Evolutionary conservation across 139 green algal species (phyloP).

Genomic region (Chlorella sp.): DNA sequence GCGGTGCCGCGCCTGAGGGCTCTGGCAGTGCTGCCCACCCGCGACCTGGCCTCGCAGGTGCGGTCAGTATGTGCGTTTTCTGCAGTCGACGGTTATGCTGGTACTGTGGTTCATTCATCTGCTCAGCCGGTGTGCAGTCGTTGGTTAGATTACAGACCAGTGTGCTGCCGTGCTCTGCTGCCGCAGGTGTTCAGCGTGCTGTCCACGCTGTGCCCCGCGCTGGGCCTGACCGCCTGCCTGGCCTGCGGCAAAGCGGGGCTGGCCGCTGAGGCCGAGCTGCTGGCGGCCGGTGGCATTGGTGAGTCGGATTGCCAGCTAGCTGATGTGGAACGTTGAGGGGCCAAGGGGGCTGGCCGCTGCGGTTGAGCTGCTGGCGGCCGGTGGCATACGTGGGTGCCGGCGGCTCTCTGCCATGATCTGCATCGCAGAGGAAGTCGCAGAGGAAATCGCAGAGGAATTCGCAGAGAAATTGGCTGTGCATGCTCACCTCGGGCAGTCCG

Average conservation of each 20-base stretch:
- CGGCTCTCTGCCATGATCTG: too few relatives aligned
- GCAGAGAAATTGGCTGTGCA: too few relatives aligned
- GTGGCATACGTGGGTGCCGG: conserved; percentile 10
- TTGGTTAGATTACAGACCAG: too few relatives aligned
- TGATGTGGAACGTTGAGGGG: background rate
- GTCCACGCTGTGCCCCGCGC: conserved; percentile 51
- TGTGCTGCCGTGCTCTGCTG: too few relatives aligned
- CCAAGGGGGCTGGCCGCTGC: conserved; percentile 54
- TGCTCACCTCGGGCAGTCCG: too few relatives aligned
- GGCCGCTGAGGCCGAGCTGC: conserved; percentile 56
- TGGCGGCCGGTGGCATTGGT: conserved; percentile 32
- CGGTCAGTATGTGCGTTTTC: too few relatives aligned
- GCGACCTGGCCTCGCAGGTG: conserved; percentile 68
- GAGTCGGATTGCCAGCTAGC: background rate
- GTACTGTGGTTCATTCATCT: too few relatives aligned
- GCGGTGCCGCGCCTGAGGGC: conserved; percentile 54
- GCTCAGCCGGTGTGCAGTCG: too few relatives aligned
- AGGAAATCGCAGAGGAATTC: too few relatives aligned
- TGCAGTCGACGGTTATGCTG: too few relatives aligned
- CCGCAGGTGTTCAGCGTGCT: conserved; percentile 82
- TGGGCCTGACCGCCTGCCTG: conserved; percentile 67
- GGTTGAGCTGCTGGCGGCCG: conserved; percentile 47
- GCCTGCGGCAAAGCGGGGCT: conserved; percentile 56
- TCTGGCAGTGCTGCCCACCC: conserved; percentile 85
- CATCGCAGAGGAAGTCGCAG: too few relatives aligned